Conservation (phyloP, 1,139 yeast genomes). For the Waltiozyma sp. region DNA sequence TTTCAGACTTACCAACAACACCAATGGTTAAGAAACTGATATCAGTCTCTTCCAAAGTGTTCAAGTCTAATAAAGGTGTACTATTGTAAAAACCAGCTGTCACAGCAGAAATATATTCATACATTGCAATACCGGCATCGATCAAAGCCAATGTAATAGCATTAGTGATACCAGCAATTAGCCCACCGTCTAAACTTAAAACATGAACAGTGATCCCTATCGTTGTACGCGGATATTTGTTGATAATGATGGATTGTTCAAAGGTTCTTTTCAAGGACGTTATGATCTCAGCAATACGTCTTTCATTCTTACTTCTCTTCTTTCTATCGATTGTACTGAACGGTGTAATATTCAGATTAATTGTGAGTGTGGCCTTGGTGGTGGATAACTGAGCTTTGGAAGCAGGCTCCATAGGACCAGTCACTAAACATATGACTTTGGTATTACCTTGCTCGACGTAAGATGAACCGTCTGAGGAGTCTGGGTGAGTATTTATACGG, state of each 20-base stretch:
- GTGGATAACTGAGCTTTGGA: constrained; percentile 35
- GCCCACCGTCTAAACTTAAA: constrained; percentile 83
- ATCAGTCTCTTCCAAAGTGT: constrained; percentile 72
- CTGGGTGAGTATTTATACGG: constrained; percentile 77
- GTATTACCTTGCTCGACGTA: constrained; percentile 90
- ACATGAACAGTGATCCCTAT: constrained; percentile 68
- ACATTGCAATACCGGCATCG: constrained; percentile 94
- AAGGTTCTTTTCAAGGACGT: constrained; percentile 71
- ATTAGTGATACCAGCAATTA: constrained; percentile 69
- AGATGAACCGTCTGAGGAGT: constrained; percentile 85
- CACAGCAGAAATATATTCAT: constrained; percentile 77
- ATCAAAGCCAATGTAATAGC: constrained; percentile 85
- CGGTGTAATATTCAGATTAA: constrained; percentile 63
- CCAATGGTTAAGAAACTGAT: constrained; percentile 76
- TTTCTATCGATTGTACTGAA: constrained; percentile 73
- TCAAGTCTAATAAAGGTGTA: constrained; percentile 71
- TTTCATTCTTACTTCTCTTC: constrained; percentile 48
- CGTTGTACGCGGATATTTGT: constrained; percentile 73
- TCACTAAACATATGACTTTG: constrained; percentile 73
- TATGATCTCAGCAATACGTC: constrained; percentile 66
- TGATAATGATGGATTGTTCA: constrained; percentile 64
- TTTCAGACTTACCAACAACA: constrained; percentile 72
- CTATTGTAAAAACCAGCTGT: constrained; percentile 72
- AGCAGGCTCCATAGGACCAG: constrained; percentile 83
- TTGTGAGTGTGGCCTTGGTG: constrained; percentile 45